Base-by-base conservation (phyloP, 2,329 filamentous ascomycete genomes). In the Aspergillus sp. region DNA sequence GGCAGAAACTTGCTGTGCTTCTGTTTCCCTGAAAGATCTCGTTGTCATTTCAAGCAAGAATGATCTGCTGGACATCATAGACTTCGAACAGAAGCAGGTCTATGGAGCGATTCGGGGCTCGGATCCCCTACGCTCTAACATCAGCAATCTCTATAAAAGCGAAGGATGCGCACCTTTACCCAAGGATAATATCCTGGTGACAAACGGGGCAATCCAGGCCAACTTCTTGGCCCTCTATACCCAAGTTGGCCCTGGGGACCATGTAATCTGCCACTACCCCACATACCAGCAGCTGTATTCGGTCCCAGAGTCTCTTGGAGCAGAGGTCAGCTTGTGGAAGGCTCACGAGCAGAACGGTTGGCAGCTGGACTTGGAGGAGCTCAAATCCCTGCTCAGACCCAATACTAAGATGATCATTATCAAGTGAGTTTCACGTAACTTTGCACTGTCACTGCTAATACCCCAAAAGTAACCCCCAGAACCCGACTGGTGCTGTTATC, bases 251-350 rank as follows among this genome's bases (percentile, higher is more conserved):
- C 82, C 84, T 0, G 88, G 85, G 1, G 89, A 95, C 65, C 90
- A 95, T 77, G 87, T 93, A 44, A 81, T 95, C 53, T 94, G 89
- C 64, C 88, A 94, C 52, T 89, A 91, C 66, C 90, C 91, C 11
- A 93, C 89, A 1, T 95, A 94, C 63, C 89, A 94, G 68, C 89
- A 94, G 62, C 79, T 95, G 1, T 94, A 93, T 65, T 77, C 84
- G 9, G 82, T 95, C 1, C 89, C 90, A 0, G 78, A 79, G 59
- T 87, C 84, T 35, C 73, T 95, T 4, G 90, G 90, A 0, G 89
- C 89, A 1, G 82, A 89, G 53, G 87, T 95, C 14, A 84, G 85
- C 40, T 69, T 93, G 10, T 95, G 90, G 90, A 84, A 82, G 65
- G 78, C 90, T 8, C 80, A 79, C 45, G 78, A 82, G 36, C 76